Percentiles rank a stretch among this genome's conserved stretches.
Conservation (phyloP, 2,329 filamentous ascomycete genomes). For the Hortaea werneckii region DNA sequence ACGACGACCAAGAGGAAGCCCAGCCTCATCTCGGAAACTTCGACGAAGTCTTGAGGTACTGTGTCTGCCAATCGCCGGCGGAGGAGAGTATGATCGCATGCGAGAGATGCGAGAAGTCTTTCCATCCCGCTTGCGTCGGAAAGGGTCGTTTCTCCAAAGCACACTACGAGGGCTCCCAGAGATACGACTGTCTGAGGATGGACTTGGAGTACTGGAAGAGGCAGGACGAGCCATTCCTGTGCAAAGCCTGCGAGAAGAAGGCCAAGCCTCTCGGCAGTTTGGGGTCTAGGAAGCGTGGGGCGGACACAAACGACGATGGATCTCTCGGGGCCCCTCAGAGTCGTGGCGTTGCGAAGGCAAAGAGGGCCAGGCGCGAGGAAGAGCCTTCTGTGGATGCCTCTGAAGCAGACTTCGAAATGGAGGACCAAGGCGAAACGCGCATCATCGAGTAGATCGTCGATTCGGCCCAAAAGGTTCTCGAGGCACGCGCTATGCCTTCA, state of each 20-base stretch:
- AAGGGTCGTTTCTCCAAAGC: not conserved
- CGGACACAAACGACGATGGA: not conserved
- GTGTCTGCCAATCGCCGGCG: conserved; percentile 3
- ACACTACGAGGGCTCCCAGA: not conserved
- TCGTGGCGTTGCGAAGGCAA: not conserved
- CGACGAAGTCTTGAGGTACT: conserved; percentile 2
- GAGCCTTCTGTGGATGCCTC: not conserved
- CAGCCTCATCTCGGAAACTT: not conserved
- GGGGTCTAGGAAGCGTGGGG: not conserved
- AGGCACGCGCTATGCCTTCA: not conserved
- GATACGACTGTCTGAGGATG: not conserved
- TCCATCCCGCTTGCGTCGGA: conserved; percentile 8
- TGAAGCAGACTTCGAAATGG: not conserved
- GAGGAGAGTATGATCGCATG: conserved; percentile 5
- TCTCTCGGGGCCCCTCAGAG: too few relatives aligned
- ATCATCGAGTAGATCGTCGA: not conserved
- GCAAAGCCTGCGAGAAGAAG: conserved; percentile 1
- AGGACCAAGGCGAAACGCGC: not conserved
- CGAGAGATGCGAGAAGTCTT: conserved; percentile 1
- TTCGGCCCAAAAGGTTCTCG: not conserved
- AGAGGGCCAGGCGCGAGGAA: not conserved
- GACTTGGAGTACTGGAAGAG: not conserved
- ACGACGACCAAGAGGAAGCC: not conserved
- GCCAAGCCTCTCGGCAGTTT: not conserved
- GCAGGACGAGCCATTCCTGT: not conserved